phyloP scores from a whole-genome alignment of 164 flowering plant genomes.

The Vitis riparia region DNA sequence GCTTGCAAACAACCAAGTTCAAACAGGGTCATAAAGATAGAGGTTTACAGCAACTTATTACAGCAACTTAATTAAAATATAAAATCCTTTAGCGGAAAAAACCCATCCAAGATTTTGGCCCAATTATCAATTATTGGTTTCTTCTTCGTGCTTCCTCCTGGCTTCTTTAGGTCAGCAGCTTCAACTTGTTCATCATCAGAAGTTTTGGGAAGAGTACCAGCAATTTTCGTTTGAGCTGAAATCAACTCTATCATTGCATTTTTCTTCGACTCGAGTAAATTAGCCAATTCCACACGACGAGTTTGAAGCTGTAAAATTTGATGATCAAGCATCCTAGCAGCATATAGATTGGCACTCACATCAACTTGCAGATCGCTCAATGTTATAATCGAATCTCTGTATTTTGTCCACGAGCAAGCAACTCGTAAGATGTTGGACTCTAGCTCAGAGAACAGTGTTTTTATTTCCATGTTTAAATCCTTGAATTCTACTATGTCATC shows the following conservation, averaged over 20 bases:
- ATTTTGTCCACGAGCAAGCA: not conserved
- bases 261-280: not conserved
- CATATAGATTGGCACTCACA: not conserved
- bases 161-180: not conserved
- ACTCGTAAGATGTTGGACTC: not conserved
- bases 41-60: too few species aligned
- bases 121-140: not conserved
- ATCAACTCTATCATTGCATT: not conserved
- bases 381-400: not conserved
- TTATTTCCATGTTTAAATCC: not conserved
- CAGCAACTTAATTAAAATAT: too few species aligned
- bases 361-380: not conserved
- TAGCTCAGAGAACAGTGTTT: not conserved
- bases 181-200: not conserved
- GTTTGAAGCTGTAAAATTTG: not conserved
- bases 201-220: not conserved
- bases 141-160: not conserved
- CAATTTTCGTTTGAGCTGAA: not conserved
- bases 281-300: not conserved
- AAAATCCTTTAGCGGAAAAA: too few species aligned
- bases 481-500: not conserved
- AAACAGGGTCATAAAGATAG: too few species aligned
- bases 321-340: not conserved
- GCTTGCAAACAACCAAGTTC: too few species aligned
- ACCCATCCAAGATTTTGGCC: not conserved